Conservation (phyloP, 352 stramenopile species). For the Phytophthora megakarya region DNA sequence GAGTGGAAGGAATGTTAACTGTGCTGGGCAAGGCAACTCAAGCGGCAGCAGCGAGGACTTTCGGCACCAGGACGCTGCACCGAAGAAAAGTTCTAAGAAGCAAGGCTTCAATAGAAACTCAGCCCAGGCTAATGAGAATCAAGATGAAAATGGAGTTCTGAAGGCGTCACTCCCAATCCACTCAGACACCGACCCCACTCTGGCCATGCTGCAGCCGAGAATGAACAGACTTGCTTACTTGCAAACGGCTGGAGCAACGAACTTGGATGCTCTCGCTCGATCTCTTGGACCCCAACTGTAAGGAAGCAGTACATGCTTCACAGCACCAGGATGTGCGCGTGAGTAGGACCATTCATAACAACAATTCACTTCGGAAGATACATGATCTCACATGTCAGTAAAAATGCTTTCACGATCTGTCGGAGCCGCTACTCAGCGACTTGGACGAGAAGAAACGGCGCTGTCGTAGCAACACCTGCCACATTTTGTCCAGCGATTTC, state of each 20-base stretch:
- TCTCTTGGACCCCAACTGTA: slow-evolving; percentile 32
- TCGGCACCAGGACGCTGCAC: slow-evolving; percentile 3
- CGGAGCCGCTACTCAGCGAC: slow-evolving; percentile 46
- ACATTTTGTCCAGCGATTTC: slow-evolving; percentile 53
- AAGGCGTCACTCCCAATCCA: neutral
- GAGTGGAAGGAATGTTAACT: neutral
- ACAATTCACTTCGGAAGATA: neutral
- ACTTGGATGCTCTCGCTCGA: slow-evolving; percentile 29
- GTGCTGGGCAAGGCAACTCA: neutral
- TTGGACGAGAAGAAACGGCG: slow-evolving; percentile 70
- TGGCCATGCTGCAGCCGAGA: slow-evolving; percentile 30
- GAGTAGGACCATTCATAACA: slow-evolving; percentile 4
- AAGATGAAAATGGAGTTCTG: slow-evolving; percentile 13
- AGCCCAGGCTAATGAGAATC: slow-evolving; percentile 10
- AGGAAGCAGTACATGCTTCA: neutral
- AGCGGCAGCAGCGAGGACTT: neutral
- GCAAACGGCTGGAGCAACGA: slow-evolving; percentile 22
- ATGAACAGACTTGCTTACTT: slow-evolving; percentile 33
- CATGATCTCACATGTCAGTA: neutral
- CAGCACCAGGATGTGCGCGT: neutral
- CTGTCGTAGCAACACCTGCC: slow-evolving; percentile 57
- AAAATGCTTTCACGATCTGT: slow-evolving; percentile 19
- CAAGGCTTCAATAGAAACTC: slow-evolving; percentile 1
- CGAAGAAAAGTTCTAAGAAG: neutral
- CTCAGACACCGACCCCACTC: slow-evolving; percentile 16